Conservation (phyloP, 805 yeast genomes). For the Lachancea quebecensis region DNA sequence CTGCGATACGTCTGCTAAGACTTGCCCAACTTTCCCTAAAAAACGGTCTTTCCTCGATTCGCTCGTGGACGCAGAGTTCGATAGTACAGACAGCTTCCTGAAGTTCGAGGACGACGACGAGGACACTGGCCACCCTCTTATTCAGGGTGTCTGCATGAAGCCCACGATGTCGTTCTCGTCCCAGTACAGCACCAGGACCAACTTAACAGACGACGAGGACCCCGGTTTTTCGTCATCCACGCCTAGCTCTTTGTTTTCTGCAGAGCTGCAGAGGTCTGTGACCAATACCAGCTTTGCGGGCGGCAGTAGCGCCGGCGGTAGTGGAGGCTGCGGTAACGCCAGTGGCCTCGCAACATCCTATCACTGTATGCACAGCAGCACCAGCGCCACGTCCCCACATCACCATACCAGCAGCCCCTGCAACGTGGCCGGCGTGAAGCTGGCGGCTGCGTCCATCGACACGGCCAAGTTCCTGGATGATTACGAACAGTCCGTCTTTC, state of each 20-base stretch:
- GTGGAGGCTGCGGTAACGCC: no score
- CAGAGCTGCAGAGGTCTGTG: conserved; percentile 14
- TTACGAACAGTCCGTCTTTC: conserved; percentile 19
- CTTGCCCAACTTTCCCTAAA: not conserved
- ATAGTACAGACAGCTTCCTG: conserved; percentile 15
- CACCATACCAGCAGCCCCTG: conserved; percentile 5
- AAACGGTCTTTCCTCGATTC: conserved; percentile 7
- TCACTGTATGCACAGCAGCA: not conserved
- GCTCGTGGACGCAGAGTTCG: not conserved
- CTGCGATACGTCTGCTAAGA: not conserved
- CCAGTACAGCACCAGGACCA: conserved; percentile 11
- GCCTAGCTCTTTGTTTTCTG: conserved; percentile 23
- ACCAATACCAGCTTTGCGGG: conserved; percentile 7
- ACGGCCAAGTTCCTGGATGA: conserved; percentile 18
- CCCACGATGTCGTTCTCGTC: conserved; percentile 8
- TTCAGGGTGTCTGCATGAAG: conserved; percentile 3
- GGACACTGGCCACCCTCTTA: not conserved
- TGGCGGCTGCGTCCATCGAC: conserved; percentile 2
- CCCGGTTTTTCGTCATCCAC: conserved; percentile 20
- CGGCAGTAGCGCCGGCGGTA: not conserved
- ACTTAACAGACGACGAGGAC: conserved; percentile 21
- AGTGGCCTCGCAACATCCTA: not conserved
- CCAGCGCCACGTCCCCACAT: conserved; percentile 3
- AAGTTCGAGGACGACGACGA: conserved; percentile 24
- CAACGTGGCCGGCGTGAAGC: conserved; percentile 1